These are phyloP conservation scores for Ustilago hordei DNA, from an alignment of 1,284 basidiomycete species.

Conservation along the genomic window DNA sequence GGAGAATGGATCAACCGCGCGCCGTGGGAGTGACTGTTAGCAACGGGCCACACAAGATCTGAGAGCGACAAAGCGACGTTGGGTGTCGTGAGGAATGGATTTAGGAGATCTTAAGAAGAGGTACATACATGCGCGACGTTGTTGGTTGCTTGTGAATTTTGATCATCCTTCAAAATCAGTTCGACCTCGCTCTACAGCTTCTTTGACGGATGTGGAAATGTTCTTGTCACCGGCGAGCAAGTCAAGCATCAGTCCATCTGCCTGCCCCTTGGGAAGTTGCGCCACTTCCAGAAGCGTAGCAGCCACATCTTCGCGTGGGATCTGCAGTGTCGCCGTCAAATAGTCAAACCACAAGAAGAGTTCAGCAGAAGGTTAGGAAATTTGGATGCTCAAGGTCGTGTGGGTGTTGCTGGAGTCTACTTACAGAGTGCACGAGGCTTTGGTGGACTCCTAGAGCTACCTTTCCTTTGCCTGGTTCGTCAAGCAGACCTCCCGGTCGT, in stretches of 20 bases:
- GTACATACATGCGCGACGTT: neutral
- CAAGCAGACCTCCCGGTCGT: constrained; percentile 76
- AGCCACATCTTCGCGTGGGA: constrained; percentile 76
- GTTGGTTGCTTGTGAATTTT: neutral
- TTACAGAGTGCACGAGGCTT: constrained; percentile 39
- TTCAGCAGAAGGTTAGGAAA: neutral
- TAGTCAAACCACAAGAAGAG: neutral
- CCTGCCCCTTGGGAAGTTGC: constrained; percentile 73
- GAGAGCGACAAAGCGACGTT: no score
- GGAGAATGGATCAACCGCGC: no score
- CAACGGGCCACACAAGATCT: no score
- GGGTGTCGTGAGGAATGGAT: neutral
- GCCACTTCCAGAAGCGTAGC: constrained; percentile 74
- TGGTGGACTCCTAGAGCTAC: constrained; percentile 49
- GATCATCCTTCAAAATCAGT: constrained; percentile 70
- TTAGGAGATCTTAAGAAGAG: neutral
- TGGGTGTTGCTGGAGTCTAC: neutral
- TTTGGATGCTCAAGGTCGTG: no score
- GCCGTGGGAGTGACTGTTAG: no score
- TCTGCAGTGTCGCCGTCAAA: constrained; percentile 2
- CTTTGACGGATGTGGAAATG: constrained; percentile 73
- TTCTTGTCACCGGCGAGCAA: constrained; percentile 75
- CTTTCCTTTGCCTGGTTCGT: constrained; percentile 70
- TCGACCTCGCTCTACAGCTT: constrained; percentile 73
- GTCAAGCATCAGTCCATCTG: constrained; percentile 76